phyloP scores from a whole-genome alignment of 78 protist genomes.

The Speleostelium caveatum region DNA sequence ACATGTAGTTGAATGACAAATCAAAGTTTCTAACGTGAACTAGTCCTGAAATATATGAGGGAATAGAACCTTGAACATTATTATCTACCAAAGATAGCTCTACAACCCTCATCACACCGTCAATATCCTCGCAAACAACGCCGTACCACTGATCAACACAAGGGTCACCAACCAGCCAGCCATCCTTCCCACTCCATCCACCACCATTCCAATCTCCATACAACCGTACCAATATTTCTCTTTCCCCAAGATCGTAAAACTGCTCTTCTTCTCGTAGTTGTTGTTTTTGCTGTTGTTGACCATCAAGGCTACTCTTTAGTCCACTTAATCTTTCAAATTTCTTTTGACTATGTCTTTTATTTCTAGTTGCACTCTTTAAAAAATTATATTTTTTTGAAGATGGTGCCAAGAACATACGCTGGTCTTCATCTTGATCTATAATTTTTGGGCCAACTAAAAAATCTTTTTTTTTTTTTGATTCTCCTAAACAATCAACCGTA shows the following conservation, averaged over 20 bases:
- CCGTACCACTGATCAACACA: conserved; percentile 61
- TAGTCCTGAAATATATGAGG: neutral
- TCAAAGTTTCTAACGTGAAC: neutral
- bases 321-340: no score
- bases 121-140: conserved; percentile 4
- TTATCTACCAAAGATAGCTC: neutral
- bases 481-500: no score
- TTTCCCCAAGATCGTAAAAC: no score
- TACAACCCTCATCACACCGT: neutral
- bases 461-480: no score
- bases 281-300: neutral
- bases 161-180: conserved; percentile 55
- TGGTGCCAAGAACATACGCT: no score
- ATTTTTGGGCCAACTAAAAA: no score
- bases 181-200: neutral
- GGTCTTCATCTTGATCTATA: no score
- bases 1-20: neutral
- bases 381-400: no score
- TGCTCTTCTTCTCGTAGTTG: no score
- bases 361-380: no score
- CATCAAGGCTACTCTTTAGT: neutral
- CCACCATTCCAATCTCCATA: conserved; percentile 8
- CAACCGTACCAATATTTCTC: neutral
- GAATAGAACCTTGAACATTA: neutral
- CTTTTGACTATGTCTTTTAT: no score